Evolutionary conservation across 495 filamentous ascomycete genomes (phyloP), one percentile per base, ranked within the genome.

Genomic region (Podospora pseudopauciseta): DNA sequence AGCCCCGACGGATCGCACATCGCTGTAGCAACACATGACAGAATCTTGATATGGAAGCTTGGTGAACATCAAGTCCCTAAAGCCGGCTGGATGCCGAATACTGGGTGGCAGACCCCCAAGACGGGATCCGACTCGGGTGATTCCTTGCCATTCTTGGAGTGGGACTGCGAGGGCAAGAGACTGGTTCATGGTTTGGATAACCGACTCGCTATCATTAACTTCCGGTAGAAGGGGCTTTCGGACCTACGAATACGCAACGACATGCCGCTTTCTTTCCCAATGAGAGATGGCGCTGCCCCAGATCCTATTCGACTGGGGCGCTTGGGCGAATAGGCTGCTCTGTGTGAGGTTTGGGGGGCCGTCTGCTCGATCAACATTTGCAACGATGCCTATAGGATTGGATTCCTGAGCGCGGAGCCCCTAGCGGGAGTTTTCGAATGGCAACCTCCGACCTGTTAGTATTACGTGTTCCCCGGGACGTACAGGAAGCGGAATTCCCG

Each of bases 151-250:
- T 88, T 86, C 67, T 74, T 94, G 20, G 85, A 86, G 60, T 96
- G 92, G 92, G 90, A 94, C 79, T 82, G 84, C 0, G 86, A 92
- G 75, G 90, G 91, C 2, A 87, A 89, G 71, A 89, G 86, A 73
- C 82, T 96, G 66, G 91, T 89, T 1, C 91, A 90, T 74, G 89
- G 91, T 19, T 23, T 68, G 55, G 70, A 71, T 9, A 71, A 65
- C 26, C 64, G 67, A 20, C 80, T 84, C 66, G 82, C 81, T 44
- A 77, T 84, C 62, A 82, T 84, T 69, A 80, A 80, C 63, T 80
- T 84, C 68, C 76, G 80, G 64, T 80, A 78, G 67, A 18, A 53
- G 62, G 20, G 5, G 16, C 16, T 9, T 13, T 13, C 5, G 59
- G 59, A 26, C 26, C 4, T 15, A 61, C 30, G 56, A 20, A 26